Evolutionary conservation across 2,329 filamentous ascomycete species (phyloP), one percentile per base, ranked within the genome.

Genomic region (Esteya vermicola): DNA sequence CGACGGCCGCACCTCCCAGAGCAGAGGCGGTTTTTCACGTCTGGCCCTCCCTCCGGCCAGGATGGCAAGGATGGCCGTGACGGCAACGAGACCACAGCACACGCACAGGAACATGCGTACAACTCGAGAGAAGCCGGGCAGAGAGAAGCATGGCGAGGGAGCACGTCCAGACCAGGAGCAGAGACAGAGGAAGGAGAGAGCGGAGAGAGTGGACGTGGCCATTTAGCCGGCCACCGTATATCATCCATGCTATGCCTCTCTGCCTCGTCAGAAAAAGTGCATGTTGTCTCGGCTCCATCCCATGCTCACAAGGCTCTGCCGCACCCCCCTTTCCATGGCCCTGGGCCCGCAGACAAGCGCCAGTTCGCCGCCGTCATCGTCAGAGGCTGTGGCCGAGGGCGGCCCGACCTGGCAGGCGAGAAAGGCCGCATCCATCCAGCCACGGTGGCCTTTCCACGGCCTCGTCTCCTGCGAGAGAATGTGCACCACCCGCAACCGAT

Each of bases 341-440:
- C 70, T 73, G 0, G 86, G 86, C 3, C 86, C 86, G 59, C 86
- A 94, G 14, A 93, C 67, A 43, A 94, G 58, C 13, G 85, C 75
- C 64, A 94, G 55, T 12, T 70, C 67, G 44, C 71, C 67, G 1
- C 62, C 63, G 47, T 54, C 12, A 14, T 4, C 7, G 21, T 20
- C 34, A 9, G 21, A 6, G 4, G 25, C 34, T 33, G 30, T 51
- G 5, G 47, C 26, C 47, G 62, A 57, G 47, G 37, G 26, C 33
- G 16, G 14, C 10, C 36, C 65, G 7, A 72, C 61, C 44, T 84
- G 70, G 45, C 71, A 67, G 47, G 71, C 62, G 25, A 91, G 59
- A 41, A 93, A 55, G 3, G 67, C 63, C 45, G 60, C 64, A 10
- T 72, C 72, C 38, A 94, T 75, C 19, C 82, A 63, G 0, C 86